Base-by-base conservation (phyloP, 2,329 filamentous ascomycete species). In the Cyanodermella asteris region DNA sequence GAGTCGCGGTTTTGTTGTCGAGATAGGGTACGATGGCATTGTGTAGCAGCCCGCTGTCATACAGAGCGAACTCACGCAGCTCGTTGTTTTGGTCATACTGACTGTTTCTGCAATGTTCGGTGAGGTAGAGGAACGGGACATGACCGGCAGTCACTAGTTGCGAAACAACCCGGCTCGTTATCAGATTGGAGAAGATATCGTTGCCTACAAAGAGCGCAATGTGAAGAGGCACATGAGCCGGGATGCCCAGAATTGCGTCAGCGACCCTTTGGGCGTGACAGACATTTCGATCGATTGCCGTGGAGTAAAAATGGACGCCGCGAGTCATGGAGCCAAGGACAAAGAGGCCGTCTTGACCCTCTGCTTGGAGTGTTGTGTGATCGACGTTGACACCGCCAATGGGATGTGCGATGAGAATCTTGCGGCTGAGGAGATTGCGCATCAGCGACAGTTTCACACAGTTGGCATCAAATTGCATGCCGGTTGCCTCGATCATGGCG, bases 261-360 rank as follows among this genome's bases (percentile, higher is more conserved):
- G 23, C 23, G 16, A 24, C 17, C 13, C 23, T 13, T 7, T 8
- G 7, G 15, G 23, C 23, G n/a, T 24, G 23, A 11, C 4, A 12
- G 8, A 16, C 23, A 10, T 5, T 24, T 7, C 23, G 23, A 16
- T 24, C 23, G 13, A 24, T n/a, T 7, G 23, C 7, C 7, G 15
- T 24, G 12, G 23, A 16, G 23, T 18, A 24, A 11, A 24, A 17
- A 15, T 24, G 23, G 8, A n/a, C 16, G 16, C 23, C 23, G 13
- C 23, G 23, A 14, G 23, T 24, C 23, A 24, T 24, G 23, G 23
- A 24, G 4, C 23, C 23, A n/a, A 24, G 13, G 8, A 24, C 23
- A 8, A 16, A n/a, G 3, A 24, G 10, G 13, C n/a, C 17, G 8
- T 24, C 17, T n/a, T n/a, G n/a, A n/a, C n/a, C n/a, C 11, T 7